phyloP scores from a whole-genome alignment of 2,329 filamentous ascomycete species.

The Scedosporium aurantiacum region DNA sequence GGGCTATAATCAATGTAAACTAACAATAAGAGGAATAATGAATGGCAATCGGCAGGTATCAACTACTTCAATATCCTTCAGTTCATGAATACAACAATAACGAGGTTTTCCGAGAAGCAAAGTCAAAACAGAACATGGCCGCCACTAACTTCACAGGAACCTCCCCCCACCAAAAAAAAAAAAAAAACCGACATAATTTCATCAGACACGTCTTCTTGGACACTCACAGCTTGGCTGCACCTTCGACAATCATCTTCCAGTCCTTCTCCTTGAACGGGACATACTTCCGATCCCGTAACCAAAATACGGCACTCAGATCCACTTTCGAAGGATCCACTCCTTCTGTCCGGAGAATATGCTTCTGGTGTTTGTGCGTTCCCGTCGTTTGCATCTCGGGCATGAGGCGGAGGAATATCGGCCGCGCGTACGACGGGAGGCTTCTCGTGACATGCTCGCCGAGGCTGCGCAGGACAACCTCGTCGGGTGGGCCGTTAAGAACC shows the following conservation, averaged over 20 bases:
- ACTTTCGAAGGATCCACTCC: conserved; percentile 53
- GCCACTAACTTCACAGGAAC: too few relatives aligned
- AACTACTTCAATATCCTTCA: too few relatives aligned
- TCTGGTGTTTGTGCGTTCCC: conserved; percentile 84
- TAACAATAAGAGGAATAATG: too few relatives aligned
- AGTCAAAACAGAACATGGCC: too few relatives aligned
- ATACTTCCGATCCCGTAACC: conserved; percentile 57
- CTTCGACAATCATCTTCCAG: conserved; percentile 57
- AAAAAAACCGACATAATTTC: too few relatives aligned
- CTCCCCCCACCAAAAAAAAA: too few relatives aligned
- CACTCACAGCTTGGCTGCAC: conserved; percentile 56
- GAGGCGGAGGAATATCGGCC: conserved; percentile 66
- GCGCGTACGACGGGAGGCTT: conserved; percentile 60
- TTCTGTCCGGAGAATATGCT: conserved; percentile 57
- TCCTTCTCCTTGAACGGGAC: conserved; percentile 54
- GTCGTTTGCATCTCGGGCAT: conserved; percentile 54
- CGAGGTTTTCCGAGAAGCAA: too few relatives aligned
- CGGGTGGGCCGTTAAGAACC: conserved; percentile 36
- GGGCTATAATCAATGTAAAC: too few relatives aligned
- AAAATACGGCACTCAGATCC: conserved; percentile 41
- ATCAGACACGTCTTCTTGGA: too few relatives aligned
- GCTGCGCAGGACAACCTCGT: conserved; percentile 37
- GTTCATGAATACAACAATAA: too few relatives aligned
- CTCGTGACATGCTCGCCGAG: conserved; percentile 47
- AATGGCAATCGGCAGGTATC: too few relatives aligned